Evolutionary conservation across 2,329 filamentous ascomycete genomes (phyloP), one percentile per base, ranked within the genome.

Genomic region (Aureobasidium sp.): DNA sequence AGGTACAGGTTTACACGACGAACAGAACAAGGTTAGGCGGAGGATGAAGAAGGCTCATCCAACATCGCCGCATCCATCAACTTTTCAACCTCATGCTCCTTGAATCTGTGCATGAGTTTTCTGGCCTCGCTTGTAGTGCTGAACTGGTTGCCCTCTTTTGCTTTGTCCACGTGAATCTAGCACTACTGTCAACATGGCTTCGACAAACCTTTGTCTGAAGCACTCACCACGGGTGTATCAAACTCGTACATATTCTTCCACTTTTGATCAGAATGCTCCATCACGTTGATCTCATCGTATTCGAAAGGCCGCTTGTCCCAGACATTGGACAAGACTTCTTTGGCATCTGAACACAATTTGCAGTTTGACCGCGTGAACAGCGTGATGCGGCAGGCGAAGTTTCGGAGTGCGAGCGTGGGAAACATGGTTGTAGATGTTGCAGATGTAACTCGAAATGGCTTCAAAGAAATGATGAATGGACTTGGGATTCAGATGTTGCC

Each of bases 41-140:
- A 57, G 12, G 51, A 52, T 9, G 34, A 45, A 9, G 63, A 64
- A n/a, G 67, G 61, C 17, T 64, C 55, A 34, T 65, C 62, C 61
- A 66, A 45, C 64, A 68, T 67, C 5, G 81, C 81, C 41, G 80
- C 75, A 68, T 91, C 84, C 87, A 92, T 90, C 71, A 86, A 83
- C 20, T 78, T 79, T 64, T 84, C 78, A 2, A 93, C 83, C 63
- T 91, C 82, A 5, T 85, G 82, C 29, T 81, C 76, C 0, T 83
- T 87, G 73, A 92, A 90, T 20, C 87, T 82, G 72, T 92, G 89
- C 88, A 92, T 92, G 52, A 92, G 77, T 72, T 91, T 91, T 62
- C 82, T 75, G 1, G 87, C 85, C 64, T 84, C 78, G 6, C 81
- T 80, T 1, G 82, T 82, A 3, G 80, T 81, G 61, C 78, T 76